A percentile compares a stretch with the other conserved stretches of the same genome.
phyloP scores from a whole-genome alignment of 1,139 yeast species.

The Geotrichum candidum region DNA sequence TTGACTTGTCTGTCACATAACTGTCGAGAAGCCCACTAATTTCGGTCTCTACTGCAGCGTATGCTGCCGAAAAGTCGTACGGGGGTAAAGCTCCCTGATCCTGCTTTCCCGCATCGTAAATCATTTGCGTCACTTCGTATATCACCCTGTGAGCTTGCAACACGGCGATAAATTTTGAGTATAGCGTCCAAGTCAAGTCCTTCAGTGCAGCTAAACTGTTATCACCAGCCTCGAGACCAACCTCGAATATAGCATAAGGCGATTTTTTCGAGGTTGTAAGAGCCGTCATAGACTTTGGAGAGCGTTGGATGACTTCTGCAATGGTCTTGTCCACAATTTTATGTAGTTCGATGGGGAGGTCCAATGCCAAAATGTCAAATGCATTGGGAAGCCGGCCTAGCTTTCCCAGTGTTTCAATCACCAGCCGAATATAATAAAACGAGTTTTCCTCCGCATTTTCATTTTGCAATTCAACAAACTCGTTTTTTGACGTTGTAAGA shows the following conservation, averaged over 20 bases:
- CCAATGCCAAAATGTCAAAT: constrained; percentile 48
- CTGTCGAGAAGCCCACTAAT: constrained; percentile 49
- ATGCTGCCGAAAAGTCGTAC: constrained; percentile 49
- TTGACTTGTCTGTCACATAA: constrained; percentile 40
- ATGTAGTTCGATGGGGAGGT: constrained; percentile 45
- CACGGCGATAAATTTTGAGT: constrained; percentile 55
- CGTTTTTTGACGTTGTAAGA: constrained; percentile 32
- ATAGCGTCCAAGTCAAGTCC: constrained; percentile 65
- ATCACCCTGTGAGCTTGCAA: constrained; percentile 68
- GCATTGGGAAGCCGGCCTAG: constrained; percentile 61
- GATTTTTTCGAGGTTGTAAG: constrained; percentile 7
- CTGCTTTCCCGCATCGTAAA: constrained; percentile 27
- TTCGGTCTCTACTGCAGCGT: constrained; percentile 56
- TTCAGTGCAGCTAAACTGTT: constrained; percentile 54
- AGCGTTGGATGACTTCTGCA: constrained; percentile 56
- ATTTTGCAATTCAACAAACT: constrained; percentile 25
- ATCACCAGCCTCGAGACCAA: constrained; percentile 37
- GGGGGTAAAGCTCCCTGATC: constrained; percentile 22
- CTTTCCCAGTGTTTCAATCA: constrained; percentile 54
- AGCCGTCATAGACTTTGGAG: constrained; percentile 33
- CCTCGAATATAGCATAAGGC: constrained; percentile 21
- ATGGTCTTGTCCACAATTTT: constrained; percentile 55
- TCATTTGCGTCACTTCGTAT: constrained; percentile 45
- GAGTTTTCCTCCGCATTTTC: constrained; percentile 44
- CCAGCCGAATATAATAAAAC: constrained; percentile 49